A percentile compares a stretch with the other conserved stretches of the same genome.
Conservation (phyloP, 306 rosid genomes). For the Vigna reflexopilosa region DNA sequence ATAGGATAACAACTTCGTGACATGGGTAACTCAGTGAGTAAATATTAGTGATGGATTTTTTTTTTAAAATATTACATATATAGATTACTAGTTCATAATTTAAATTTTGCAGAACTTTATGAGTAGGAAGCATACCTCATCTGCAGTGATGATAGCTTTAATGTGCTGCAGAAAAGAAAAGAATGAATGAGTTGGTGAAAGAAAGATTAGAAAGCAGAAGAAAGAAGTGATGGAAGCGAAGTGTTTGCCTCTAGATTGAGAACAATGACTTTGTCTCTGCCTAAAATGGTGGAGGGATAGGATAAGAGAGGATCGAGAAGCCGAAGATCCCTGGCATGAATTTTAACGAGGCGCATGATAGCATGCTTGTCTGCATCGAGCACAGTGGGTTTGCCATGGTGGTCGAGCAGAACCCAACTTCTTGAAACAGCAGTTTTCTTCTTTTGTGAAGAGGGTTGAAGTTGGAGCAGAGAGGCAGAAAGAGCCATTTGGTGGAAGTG, state of each 20-base stretch:
- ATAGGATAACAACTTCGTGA: no score
- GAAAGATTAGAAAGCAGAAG: neutral
- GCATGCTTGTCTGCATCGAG: slow-evolving; percentile 80
- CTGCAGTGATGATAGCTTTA: slow-evolving; percentile 84
- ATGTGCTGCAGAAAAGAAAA: slow-evolving; percentile 67
- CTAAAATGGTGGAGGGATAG: slow-evolving; percentile 78
- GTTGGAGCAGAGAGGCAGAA: slow-evolving; percentile 45
- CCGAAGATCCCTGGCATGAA: slow-evolving; percentile 84
- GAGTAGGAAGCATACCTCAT: slow-evolving; percentile 58
- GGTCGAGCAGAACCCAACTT: slow-evolving; percentile 76
- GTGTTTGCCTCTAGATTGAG: slow-evolving; percentile 76
- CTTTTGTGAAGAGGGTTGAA: slow-evolving; percentile 46
- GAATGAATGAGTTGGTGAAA: neutral
- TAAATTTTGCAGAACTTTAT: neutral
- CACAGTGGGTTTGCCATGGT: slow-evolving; percentile 52
- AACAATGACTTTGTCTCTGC: slow-evolving; percentile 84
- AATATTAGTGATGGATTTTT: neutral
- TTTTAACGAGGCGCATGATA: slow-evolving; percentile 73
- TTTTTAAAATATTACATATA: neutral
- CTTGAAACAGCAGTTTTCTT: slow-evolving; percentile 66
- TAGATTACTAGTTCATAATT: neutral
- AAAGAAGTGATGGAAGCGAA: neutral
- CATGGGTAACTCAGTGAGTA: no score
- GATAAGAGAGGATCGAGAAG: slow-evolving; percentile 79
- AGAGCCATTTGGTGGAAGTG: slow-evolving; percentile 30